Evolutionary conservation across 306 rosid species (phyloP).

Genomic region (Pyrus bretschneideri): DNA sequence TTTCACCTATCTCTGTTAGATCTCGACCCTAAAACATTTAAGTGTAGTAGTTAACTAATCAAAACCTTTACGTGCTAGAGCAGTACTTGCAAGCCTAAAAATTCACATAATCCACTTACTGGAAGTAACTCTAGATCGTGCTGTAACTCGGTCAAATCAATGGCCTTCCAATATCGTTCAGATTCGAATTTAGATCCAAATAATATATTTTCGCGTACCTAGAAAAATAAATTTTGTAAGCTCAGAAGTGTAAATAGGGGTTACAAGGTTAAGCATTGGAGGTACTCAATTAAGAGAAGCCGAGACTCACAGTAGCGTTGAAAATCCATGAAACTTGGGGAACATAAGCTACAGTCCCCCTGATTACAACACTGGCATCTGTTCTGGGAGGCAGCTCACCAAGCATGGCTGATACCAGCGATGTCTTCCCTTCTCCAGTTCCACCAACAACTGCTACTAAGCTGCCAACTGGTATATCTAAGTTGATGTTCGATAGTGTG

Average conservation of each 20-base stretch:
- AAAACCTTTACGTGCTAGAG: not conserved
- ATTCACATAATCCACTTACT: slow-evolving; percentile 41
- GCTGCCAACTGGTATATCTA: slow-evolving; percentile 66
- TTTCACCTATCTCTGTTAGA: slow-evolving; percentile 89
- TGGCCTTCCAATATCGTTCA: slow-evolving; percentile 57
- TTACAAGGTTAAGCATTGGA: not conserved
- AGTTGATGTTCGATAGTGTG: slow-evolving; percentile 59
- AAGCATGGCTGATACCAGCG: slow-evolving; percentile 77
- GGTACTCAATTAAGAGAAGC: not conserved
- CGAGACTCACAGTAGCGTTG: slow-evolving; percentile 79
- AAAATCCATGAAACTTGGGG: slow-evolving; percentile 97
- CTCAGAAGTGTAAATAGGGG: slow-evolving; percentile 12
- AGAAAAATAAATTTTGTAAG: slow-evolving; percentile 7
- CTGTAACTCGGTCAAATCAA: slow-evolving; percentile 56
- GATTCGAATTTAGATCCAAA: slow-evolving; percentile 70
- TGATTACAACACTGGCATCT: slow-evolving; percentile 39
- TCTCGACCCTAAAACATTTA: slow-evolving; percentile 54
- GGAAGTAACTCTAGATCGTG: slow-evolving; percentile 77
- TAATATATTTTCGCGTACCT: slow-evolving; percentile 83
- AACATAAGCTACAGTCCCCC: slow-evolving; percentile 89
- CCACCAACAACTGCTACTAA: slow-evolving; percentile 90
- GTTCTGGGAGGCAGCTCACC: slow-evolving; percentile 65
- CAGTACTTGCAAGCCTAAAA: slow-evolving; percentile 6
- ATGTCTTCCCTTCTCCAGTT: slow-evolving; percentile 93
- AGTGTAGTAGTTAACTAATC: not conserved